These are phyloP conservation scores for Coemansia sp. DNA, from an alignment of 192 early-diverging fungal species.

Conservation along the genomic window DNA sequence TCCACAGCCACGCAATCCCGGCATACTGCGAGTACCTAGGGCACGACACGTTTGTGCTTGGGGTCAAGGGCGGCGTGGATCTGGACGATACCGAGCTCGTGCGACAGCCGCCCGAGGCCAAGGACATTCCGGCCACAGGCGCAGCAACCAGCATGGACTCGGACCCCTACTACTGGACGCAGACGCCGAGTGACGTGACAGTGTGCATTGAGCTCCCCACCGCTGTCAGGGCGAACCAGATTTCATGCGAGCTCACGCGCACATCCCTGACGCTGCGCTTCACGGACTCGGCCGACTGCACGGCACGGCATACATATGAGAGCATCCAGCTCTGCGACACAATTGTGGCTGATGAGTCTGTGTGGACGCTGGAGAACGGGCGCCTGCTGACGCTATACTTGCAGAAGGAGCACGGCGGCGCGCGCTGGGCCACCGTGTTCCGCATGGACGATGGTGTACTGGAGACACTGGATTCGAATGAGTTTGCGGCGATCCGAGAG, in stretches of 20 bases:
- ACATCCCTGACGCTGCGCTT: constrained; percentile 46
- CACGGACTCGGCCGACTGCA: constrained; percentile 7
- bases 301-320: constrained; percentile 3
- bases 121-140: background rate
- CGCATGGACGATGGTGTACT: constrained; percentile 52
- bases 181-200: constrained; percentile 59
- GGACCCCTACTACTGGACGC: constrained; percentile 63
- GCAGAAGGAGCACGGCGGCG: constrained; percentile 55
- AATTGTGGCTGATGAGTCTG: constrained; percentile 53
- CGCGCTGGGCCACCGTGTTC: constrained; percentile 66
- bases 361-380: constrained; percentile 63
- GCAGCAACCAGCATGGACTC: background rate
- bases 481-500: constrained; percentile 54
- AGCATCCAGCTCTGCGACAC: constrained; percentile 20
- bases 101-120: background rate
- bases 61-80: constrained; percentile 24
- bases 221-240: constrained; percentile 48
- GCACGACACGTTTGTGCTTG: constrained; percentile 19
- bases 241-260: constrained; percentile 55
- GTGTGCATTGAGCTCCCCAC: constrained; percentile 55
- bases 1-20: constrained; percentile 40
- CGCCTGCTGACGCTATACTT: constrained; percentile 57
- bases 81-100: constrained; percentile 38
- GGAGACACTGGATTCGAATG: constrained; percentile 58
- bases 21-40: constrained; percentile 28